A percentile compares a stretch with the other conserved stretches of the same genome.
These are phyloP conservation scores for Diaporthe vaccinii DNA, from an alignment of 2,329 filamentous ascomycete species.

Conservation along the genomic window DNA sequence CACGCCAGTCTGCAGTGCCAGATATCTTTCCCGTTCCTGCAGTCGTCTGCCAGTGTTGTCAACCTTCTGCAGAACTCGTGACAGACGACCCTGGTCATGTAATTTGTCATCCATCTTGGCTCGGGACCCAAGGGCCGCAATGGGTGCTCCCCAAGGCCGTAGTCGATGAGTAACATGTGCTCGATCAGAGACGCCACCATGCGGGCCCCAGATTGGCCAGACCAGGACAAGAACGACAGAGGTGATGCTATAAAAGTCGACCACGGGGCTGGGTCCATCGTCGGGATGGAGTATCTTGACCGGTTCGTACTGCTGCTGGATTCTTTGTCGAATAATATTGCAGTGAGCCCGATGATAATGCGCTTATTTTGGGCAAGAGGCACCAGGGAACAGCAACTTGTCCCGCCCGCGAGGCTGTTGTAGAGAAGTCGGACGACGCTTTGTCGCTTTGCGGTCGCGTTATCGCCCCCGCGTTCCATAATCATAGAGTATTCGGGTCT, in stretches of 20 bases:
- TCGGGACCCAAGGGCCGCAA: background rate
- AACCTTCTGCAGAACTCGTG: background rate
- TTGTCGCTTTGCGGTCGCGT: background rate
- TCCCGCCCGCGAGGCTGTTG: background rate
- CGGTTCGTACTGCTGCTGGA: background rate
- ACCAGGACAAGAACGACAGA: background rate
- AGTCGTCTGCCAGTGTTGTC: background rate
- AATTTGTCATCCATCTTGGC: background rate
- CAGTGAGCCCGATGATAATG: background rate
- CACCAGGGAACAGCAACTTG: background rate
- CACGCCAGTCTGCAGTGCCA: background rate
- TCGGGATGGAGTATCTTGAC: no score
- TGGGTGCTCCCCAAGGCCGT: background rate
- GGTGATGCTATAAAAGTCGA: background rate
- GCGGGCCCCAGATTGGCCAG: background rate
- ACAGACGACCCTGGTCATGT: background rate
- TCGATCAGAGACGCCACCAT: slow-evolving; percentile 11
- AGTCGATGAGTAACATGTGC: slow-evolving; percentile 26
- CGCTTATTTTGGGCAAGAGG: background rate
- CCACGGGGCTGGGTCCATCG: background rate
- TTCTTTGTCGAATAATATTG: slow-evolving; percentile 12
- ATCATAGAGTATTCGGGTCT: slow-evolving; percentile 12
- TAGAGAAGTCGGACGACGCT: background rate
- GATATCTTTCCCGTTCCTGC: background rate
- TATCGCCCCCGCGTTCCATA: background rate